phyloP scores from a whole-genome alignment of 345 rosid genomes.

The Hypericum androsaemum region DNA sequence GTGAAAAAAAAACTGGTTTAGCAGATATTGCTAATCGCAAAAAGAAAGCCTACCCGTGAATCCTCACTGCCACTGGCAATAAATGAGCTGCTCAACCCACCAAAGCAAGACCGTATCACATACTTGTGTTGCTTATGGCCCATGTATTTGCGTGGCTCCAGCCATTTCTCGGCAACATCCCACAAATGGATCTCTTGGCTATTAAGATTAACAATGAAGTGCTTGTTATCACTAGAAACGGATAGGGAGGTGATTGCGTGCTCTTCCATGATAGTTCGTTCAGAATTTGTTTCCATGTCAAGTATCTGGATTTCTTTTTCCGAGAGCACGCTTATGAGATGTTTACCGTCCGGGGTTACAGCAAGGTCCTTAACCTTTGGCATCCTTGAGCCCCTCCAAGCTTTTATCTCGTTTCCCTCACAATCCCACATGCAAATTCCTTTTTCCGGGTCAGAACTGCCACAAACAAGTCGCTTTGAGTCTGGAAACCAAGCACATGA shows the following conservation, averaged over 20 bases:
- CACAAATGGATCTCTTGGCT: slow-evolving; percentile 86
- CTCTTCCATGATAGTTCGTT: slow-evolving; percentile 55
- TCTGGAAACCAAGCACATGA: slow-evolving; percentile 98
- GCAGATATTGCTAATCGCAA: no score
- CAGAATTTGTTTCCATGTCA: slow-evolving; percentile 50
- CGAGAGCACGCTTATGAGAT: slow-evolving; percentile 46
- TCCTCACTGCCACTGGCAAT: slow-evolving; percentile 89
- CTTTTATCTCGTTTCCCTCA: slow-evolving; percentile 71
- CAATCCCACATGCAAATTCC: slow-evolving; percentile 87
- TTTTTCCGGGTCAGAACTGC: slow-evolving; percentile 73
- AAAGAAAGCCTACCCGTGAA: slow-evolving; percentile 42
- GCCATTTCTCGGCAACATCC: slow-evolving; percentile 70
- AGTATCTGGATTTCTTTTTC: slow-evolving; percentile 58
- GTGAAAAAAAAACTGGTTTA: neutral
- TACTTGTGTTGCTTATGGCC: slow-evolving; percentile 77
- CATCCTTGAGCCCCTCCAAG: slow-evolving; percentile 74
- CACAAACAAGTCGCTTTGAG: slow-evolving; percentile 75
- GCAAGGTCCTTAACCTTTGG: slow-evolving; percentile 81
- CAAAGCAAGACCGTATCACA: slow-evolving; percentile 82
- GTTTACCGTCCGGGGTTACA: slow-evolving; percentile 70
- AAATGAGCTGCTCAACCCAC: slow-evolving; percentile 64
- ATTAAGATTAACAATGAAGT: slow-evolving; percentile 68
- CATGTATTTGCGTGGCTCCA: slow-evolving; percentile 40
- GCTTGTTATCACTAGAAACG: slow-evolving; percentile 52
- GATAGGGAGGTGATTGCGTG: slow-evolving; percentile 58